phyloP scores from a whole-genome alignment of 1,139 yeast genomes.

The Pichia sp. region DNA sequence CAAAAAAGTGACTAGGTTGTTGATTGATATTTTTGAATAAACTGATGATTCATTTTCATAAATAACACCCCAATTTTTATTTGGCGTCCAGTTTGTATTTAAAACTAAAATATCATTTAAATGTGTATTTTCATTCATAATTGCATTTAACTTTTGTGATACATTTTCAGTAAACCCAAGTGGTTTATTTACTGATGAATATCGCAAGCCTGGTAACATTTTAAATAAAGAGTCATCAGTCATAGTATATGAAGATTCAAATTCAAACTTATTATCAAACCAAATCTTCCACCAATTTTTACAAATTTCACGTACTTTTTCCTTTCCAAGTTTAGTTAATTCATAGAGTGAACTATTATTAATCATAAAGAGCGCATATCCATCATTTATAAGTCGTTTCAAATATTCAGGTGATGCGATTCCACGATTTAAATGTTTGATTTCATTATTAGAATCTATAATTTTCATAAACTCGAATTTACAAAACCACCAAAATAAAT shows the following conservation, averaged over 20 bases:
- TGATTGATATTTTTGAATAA: conserved; percentile 4
- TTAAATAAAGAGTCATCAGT: conserved; percentile 23
- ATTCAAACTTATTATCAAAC: conserved; percentile 23
- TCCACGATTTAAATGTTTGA: conserved; percentile 17
- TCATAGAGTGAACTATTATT: conserved; percentile 21
- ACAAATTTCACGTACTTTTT: conserved; percentile 3
- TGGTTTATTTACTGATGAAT: conserved; percentile 25
- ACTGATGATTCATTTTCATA: conserved; percentile 12
- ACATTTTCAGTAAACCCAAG: conserved; percentile 25
- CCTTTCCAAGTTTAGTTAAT: background rate
- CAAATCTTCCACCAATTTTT: conserved; percentile 28
- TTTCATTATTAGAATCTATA: background rate
- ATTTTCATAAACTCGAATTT: conserved; percentile 18
- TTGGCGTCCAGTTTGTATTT: conserved; percentile 26
- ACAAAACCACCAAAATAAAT: conserved; percentile 21
- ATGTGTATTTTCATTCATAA: conserved; percentile 10
- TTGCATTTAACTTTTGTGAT: conserved; percentile 10
- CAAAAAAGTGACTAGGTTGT: conserved; percentile 18
- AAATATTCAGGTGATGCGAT: conserved; percentile 28
- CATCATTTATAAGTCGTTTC: conserved; percentile 17
- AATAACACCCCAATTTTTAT: conserved; percentile 27
- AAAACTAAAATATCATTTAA: conserved; percentile 21
- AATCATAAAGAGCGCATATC: conserved; percentile 22
- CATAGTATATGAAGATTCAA: conserved; percentile 18
- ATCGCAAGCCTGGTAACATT: conserved; percentile 21